Base-by-base conservation (phyloP, 768 basidiomycete genomes). In the Coprinopsis sp. region DNA sequence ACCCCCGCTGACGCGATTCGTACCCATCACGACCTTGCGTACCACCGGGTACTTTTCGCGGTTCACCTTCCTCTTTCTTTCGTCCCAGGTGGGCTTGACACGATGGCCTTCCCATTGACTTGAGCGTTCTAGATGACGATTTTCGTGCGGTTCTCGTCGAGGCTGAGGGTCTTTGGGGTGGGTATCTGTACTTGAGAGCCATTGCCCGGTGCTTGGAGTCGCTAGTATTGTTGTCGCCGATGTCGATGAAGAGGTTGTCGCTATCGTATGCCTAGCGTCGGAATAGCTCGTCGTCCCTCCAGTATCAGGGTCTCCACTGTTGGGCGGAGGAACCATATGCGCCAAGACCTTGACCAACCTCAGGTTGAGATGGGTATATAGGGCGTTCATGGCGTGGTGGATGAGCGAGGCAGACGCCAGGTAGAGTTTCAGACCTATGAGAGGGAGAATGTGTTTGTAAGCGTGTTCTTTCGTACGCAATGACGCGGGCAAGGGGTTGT, bases 321-420 rank as follows among this genome's bases (percentile, higher is more conserved):
- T 7, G 16, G 44, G 12, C 12, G 61, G 43, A 11, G 57, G 18
- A 24, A 64, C 65, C 1, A 64, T 61, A 16, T 70, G 52, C 12
- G 76, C 65, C 0, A 64, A 59, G 37, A 82, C 61, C 55, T 76
- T 82, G 18, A 68, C 70, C 31, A 87, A 62, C 30, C 71, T 69
- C 29, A 91, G 76, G 3, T 57, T 62, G 29, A 87, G 65, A 58
- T 87, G 80, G 10, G 81, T 74, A 58, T 87, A 89, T 13, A 90
- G 61, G 11, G 88, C 81, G 57, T 80, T 85, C 59, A 91, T 74
- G 4, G 87, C 84, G 51, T 84, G 86, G n/a, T 83, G 74, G 16
- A 89, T 65, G 51, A 89, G 77, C 2, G 75, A 74, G 2, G 85
- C 79, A 0, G 85, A 86, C 1, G n/a, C n/a, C n/a, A n/a, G n/a